A percentile compares a stretch with the other conserved stretches of the same genome.
Conservation (phyloP, 2,329 filamentous ascomycete species). For the Penicillium nordicum region DNA sequence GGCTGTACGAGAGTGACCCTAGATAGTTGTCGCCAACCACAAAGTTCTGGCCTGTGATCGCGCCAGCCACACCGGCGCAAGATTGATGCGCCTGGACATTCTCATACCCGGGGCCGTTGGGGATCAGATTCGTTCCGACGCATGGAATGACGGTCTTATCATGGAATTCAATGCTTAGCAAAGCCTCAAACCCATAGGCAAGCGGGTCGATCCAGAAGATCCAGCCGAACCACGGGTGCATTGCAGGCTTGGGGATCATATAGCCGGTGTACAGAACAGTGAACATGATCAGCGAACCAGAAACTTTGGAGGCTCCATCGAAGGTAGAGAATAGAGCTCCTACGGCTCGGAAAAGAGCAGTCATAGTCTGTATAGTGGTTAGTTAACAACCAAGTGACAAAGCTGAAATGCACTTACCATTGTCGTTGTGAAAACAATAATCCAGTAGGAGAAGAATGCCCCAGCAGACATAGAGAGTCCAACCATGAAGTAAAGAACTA, state of each 20-base stretch:
- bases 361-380: conserved; percentile 47
- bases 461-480: conserved; percentile 51
- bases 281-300: conserved; percentile 38
- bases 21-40: conserved; percentile 61
- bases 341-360: conserved; percentile 55
- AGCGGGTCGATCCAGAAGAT: conserved; percentile 42
- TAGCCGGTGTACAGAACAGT: conserved; percentile 43
- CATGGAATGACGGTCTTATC: conserved; percentile 33
- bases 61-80: conserved; percentile 56
- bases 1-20: conserved; percentile 51
- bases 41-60: conserved; percentile 46
- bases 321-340: conserved; percentile 57
- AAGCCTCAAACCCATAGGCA: conserved; percentile 39
- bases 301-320: conserved; percentile 57
- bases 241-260: conserved; percentile 45
- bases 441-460: conserved; percentile 62
- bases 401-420: conserved; percentile 42
- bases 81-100: conserved; percentile 21
- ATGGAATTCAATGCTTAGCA: conserved; percentile 40
- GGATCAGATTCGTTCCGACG: conserved; percentile 35
- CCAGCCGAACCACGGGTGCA: conserved; percentile 55
- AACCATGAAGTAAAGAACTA: conserved; percentile 64
- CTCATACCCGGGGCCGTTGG: conserved; percentile 33
- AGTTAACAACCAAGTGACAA: conserved; percentile 2
- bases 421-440: conserved; percentile 50